Evolutionary conservation across 1,284 basidiomycete genomes (phyloP).

Genomic region (Rhodotorula sp.): DNA sequence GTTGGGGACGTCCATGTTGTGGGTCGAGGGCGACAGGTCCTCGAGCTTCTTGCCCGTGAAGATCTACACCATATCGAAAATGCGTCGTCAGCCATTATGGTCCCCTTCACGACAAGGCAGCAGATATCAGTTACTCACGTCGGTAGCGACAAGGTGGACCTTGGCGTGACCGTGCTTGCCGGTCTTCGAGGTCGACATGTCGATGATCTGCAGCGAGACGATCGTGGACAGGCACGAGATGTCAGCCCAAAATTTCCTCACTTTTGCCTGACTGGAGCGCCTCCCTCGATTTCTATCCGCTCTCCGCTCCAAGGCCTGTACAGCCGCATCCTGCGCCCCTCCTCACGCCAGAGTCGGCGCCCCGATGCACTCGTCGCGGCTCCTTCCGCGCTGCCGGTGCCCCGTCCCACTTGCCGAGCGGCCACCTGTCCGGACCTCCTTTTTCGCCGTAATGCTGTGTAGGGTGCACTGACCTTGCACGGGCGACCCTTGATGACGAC

Average conservation of each 20-base stretch:
- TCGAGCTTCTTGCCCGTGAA: conserved; percentile 96
- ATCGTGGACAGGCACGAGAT: background rate
- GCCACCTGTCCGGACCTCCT: too few species aligned
- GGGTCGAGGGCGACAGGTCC: conserved; percentile 97
- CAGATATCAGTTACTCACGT: conserved; percentile 63
- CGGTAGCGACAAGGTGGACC: conserved; percentile 94
- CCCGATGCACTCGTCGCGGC: too few species aligned
- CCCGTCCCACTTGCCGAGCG: background rate
- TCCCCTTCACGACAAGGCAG: too few species aligned
- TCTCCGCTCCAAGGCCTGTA: too few species aligned
- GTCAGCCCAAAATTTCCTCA: too few species aligned
- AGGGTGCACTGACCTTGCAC: conserved; percentile 65
- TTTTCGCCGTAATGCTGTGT: background rate
- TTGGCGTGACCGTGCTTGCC: conserved; percentile 98
- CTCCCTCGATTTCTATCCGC: too few species aligned
- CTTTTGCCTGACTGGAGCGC: too few species aligned
- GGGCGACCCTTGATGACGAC: conserved; percentile 97
- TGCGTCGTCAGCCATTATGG: background rate
- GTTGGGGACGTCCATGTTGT: conserved; percentile 99
- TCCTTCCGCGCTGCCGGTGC: background rate
- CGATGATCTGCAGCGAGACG: conserved; percentile 63
- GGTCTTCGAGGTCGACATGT: conserved; percentile 99
- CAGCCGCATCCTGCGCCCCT: background rate
- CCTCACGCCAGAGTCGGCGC: too few species aligned
- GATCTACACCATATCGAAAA: conserved; percentile 59